These are phyloP conservation scores for Beauveria sp. DNA, from an alignment of 2,329 filamentous ascomycete species.

Conservation along the genomic window DNA sequence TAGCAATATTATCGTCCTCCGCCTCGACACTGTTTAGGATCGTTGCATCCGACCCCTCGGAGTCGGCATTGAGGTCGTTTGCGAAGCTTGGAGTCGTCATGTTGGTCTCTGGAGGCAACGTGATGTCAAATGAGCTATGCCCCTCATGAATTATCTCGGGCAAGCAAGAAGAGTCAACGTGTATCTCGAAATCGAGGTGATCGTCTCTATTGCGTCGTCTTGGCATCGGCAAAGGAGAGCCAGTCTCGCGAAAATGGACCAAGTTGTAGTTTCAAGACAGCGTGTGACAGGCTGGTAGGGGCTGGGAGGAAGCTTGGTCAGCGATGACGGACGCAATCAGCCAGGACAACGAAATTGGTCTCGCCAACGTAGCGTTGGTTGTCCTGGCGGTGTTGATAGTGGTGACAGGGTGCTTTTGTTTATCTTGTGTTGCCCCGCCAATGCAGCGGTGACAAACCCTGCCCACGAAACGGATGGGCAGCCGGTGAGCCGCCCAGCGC, in stretches of 20 bases:
- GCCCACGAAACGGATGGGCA: neutral
- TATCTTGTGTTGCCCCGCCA: conserved; percentile 12
- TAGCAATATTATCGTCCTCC: neutral
- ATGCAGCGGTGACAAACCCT: conserved; percentile 4
- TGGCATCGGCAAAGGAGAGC: conserved; percentile 17
- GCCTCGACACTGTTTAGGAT: neutral
- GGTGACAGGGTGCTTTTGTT: conserved; percentile 10
- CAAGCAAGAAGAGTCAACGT: conserved; percentile 39
- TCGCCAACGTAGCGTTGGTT: neutral
- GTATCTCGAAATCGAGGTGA: conserved; percentile 40
- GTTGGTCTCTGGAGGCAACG: conserved; percentile 7
- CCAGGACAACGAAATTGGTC: neutral
- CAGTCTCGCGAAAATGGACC: neutral
- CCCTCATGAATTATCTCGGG: conserved; percentile 34
- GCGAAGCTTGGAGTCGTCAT: neutral
- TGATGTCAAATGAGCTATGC: conserved; percentile 12
- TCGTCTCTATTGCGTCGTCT: conserved; percentile 21
- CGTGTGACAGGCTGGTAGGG: neutral
- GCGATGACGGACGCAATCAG: neutral
- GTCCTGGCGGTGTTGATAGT: conserved; percentile 2
- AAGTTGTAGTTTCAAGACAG: neutral
- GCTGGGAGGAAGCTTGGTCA: neutral
- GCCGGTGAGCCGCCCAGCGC: neutral
- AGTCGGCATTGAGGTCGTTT: conserved; percentile 13
- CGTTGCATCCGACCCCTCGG: conserved; percentile 11